These are phyloP conservation scores for Phytophthora sp. DNA, from an alignment of 352 stramenopile species.

Conservation along the genomic window DNA sequence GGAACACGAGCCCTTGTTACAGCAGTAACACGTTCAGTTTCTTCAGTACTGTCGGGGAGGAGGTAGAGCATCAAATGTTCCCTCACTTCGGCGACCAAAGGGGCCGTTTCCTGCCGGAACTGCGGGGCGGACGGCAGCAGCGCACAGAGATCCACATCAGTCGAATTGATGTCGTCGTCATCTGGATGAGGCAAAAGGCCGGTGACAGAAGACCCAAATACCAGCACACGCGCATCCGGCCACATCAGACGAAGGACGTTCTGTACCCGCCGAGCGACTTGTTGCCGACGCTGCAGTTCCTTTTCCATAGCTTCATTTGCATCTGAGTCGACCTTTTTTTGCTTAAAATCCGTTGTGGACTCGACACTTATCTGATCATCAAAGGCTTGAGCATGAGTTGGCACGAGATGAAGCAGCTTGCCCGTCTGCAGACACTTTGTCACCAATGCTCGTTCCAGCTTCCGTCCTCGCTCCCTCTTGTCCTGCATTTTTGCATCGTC, in stretches of 20 bases:
- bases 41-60: conserved; percentile 17
- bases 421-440: conserved; percentile 40
- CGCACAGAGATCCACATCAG: conserved; percentile 78
- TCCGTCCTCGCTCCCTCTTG: conserved; percentile 41
- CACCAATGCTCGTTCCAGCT: conserved; percentile 58
- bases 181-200: conserved; percentile 33
- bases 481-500: conserved; percentile 27
- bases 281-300: conserved; percentile 37
- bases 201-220: conserved; percentile 77
- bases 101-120: conserved; percentile 57
- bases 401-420: conserved; percentile 50
- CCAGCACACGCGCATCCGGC: conserved; percentile 65
- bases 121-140: conserved; percentile 59
- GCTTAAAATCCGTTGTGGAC: not conserved
- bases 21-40: conserved; percentile 24
- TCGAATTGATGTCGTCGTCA: not conserved
- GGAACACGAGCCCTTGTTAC: conserved; percentile 63
- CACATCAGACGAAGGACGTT: conserved; percentile 57
- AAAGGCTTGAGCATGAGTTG: conserved; percentile 34
- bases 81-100: conserved; percentile 62
- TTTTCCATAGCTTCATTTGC: not conserved
- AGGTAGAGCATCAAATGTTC: conserved; percentile 77
- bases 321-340: not conserved
- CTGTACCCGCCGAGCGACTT: conserved; percentile 51
- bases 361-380: not conserved